phyloP scores from a whole-genome alignment of 2,329 filamentous ascomycete genomes.

The Hypoxylon sp. region DNA sequence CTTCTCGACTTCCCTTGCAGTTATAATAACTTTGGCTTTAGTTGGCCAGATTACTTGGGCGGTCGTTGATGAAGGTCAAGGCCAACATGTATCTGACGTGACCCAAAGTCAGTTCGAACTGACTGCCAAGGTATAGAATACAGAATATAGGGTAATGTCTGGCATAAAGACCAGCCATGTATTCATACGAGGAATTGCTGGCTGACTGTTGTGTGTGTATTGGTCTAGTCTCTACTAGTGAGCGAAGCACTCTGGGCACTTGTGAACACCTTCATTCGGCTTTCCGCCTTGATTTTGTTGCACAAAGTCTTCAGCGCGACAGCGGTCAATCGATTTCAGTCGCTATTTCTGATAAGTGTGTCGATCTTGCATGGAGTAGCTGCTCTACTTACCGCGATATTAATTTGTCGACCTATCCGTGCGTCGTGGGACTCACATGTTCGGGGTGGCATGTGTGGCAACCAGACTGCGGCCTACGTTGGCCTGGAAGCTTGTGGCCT shows the following conservation, averaged over 20 bases:
- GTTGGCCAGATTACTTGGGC: constrained; percentile 35
- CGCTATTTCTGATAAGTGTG: background rate
- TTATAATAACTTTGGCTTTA: constrained; percentile 16
- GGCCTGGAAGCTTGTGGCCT: constrained; percentile 20
- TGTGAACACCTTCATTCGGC: constrained; percentile 28
- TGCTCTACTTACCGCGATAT: background rate
- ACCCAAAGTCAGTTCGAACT: constrained; percentile 24
- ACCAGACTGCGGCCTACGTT: constrained; percentile 21
- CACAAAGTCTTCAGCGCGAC: background rate
- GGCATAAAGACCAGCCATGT: background rate
- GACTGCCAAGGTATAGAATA: constrained; percentile 19
- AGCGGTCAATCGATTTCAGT: background rate
- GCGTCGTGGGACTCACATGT: constrained; percentile 19
- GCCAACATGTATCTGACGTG: constrained; percentile 25
- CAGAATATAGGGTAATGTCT: background rate
- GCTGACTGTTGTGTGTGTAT: background rate
- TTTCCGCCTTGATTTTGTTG: constrained; percentile 13
- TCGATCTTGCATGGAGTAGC: constrained; percentile 16
- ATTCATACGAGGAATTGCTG: background rate
- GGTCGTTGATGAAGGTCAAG: constrained; percentile 33
- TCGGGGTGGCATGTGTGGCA: constrained; percentile 22
- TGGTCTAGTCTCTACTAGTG: constrained; percentile 19
- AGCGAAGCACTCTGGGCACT: constrained; percentile 28
- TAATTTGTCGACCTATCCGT: constrained; percentile 25
- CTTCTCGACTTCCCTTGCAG: constrained; percentile 6